phyloP scores from a whole-genome alignment of 2,329 filamentous ascomycete species.

The Clonostachys rhizophaga region DNA sequence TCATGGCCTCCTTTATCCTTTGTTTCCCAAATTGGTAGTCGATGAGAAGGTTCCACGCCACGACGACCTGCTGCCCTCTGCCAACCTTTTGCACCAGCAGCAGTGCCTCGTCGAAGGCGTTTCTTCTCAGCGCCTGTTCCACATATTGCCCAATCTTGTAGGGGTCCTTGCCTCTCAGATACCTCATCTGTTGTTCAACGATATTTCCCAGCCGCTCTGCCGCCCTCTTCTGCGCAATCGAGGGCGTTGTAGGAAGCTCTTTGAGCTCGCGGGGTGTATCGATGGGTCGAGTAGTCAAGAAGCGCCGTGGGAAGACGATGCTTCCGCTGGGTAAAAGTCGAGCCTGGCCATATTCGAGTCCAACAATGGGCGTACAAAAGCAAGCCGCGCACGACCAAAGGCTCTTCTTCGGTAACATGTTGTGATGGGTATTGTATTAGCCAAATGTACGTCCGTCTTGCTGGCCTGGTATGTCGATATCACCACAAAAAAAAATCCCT shows the following conservation, averaged over 20 bases:
- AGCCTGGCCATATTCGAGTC: no score
- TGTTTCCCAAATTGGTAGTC: conserved; percentile 61
- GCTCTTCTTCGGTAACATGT: no score
- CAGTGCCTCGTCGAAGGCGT: conserved; percentile 62
- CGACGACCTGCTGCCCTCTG: conserved; percentile 58
- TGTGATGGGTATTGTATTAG: no score
- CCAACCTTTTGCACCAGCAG: conserved; percentile 66
- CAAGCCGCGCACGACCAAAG: no score
- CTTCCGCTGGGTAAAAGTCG: no score
- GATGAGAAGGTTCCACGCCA: conserved; percentile 87
- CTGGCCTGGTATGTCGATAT: not conserved
- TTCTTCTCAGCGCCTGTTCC: conserved; percentile 50
- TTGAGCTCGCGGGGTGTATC: no score
- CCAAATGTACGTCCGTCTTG: not conserved
- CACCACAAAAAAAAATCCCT: not conserved
- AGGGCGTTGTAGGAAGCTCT: no score
- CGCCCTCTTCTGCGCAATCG: not conserved
- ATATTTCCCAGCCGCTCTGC: not conserved
- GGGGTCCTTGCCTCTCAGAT: conserved; percentile 54
- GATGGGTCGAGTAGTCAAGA: no score
- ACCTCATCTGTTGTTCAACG: conserved; percentile 2
- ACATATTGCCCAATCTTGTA: conserved; percentile 69
- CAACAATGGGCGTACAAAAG: no score
- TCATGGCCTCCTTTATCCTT: conserved; percentile 61
- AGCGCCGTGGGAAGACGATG: no score